Evolutionary conservation across 2,329 filamentous ascomycete genomes (phyloP).

Genomic region (Volutella citrinella): DNA sequence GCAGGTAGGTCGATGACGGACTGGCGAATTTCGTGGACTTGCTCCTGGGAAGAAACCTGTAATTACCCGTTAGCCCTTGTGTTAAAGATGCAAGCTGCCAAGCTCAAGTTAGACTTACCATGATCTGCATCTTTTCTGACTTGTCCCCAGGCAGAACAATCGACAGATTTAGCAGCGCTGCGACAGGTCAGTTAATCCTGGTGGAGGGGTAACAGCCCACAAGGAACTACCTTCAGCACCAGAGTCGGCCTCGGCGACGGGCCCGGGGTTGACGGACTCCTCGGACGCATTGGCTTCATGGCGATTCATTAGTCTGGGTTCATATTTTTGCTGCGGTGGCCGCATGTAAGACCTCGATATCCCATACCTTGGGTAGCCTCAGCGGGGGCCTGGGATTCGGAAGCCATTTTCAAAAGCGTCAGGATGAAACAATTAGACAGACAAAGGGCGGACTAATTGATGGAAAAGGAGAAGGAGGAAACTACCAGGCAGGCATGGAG

Average conservation of each 20-base stretch:
- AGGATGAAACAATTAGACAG: constrained; percentile 16
- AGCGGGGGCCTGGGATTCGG: constrained; percentile 26
- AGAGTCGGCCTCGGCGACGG: constrained; percentile 26
- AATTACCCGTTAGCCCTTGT: constrained; percentile 14
- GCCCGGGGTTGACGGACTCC: constrained; percentile 23
- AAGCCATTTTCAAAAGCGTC: constrained; percentile 34
- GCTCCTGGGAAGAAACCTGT: constrained; percentile 87
- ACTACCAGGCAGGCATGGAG: constrained; percentile 22
- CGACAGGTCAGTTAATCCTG: constrained; percentile 11
- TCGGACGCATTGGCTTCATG: constrained; percentile 18
- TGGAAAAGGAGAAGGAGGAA: constrained; percentile 12
- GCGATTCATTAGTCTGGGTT: constrained; percentile 9
- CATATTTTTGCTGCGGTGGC: too few species aligned
- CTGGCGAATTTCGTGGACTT: constrained; percentile 95
- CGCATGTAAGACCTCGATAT: too few species aligned
- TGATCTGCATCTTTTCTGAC: constrained; percentile 76
- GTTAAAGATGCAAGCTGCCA: background rate
- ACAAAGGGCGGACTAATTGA: constrained; percentile 8
- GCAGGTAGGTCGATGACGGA: constrained; percentile 90
- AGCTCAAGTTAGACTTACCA: constrained; percentile 54
- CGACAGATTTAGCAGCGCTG: constrained; percentile 60
- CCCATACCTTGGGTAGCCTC: too few species aligned
- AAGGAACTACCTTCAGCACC: constrained; percentile 36
- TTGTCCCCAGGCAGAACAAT: constrained; percentile 75
- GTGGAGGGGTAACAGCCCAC: too few species aligned